Evolutionary conservation across 2,329 filamentous ascomycete species (phyloP).

Genomic region (Podosphaera leucotricha): DNA sequence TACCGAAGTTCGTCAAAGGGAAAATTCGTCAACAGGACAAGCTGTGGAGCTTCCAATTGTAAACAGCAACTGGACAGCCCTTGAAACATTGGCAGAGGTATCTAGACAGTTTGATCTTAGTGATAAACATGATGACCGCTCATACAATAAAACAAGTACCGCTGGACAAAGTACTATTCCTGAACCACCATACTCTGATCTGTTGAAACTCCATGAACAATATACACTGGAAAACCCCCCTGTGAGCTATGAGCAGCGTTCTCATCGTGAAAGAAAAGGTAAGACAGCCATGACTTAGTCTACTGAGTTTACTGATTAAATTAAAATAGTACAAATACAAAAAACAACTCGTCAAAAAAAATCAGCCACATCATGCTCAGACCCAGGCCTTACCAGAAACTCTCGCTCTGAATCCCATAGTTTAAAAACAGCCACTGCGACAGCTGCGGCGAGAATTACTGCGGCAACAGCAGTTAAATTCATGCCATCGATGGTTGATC

Average conservation of each 20-base stretch:
- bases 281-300: constrained; percentile 6
- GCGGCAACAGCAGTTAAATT: constrained; percentile 12
- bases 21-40: constrained; percentile 7
- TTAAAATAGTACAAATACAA: constrained; percentile 4
- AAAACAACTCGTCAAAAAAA: constrained; percentile 7
- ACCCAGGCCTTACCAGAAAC: constrained; percentile 4
- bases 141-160: constrained; percentile 22
- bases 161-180: constrained; percentile 5
- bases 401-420: constrained; percentile 12
- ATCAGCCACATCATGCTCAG: constrained; percentile 4
- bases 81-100: constrained; percentile 73
- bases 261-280: constrained; percentile 19
- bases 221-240: constrained; percentile 34
- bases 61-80: constrained; percentile 47
- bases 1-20: constrained; percentile 15
- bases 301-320: constrained; percentile 3
- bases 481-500: constrained; percentile 15
- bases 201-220: constrained; percentile 32
- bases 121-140: constrained; percentile 32
- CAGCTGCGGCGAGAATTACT: constrained; percentile 10
- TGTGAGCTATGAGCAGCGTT: constrained; percentile 22
- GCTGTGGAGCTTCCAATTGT: constrained; percentile 20
- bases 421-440: constrained; percentile 13
- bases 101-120: constrained; percentile 54
- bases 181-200: constrained; percentile 8